Base-by-base conservation (phyloP, 495 filamentous ascomycete genomes). In the Aspergillus sparsus region DNA sequence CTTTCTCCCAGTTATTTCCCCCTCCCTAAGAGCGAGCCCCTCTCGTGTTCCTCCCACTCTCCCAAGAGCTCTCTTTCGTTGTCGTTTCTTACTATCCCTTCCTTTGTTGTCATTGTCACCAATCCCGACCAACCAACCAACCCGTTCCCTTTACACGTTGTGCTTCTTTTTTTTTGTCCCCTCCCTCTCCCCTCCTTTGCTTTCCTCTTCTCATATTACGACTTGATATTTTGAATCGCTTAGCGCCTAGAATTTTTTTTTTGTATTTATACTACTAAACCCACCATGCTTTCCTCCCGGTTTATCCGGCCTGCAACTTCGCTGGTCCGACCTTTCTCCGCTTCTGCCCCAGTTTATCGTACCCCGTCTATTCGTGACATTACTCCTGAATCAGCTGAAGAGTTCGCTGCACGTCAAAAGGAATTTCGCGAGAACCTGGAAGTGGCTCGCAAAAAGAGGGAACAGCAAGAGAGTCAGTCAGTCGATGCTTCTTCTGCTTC, bases 311-410 rank as follows among this genome's bases (percentile, higher is more conserved):
- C 77, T 62, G 70, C 75, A 68, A 73, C 78, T 45, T 68, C 75
- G 57, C 71, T 85, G 59, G 64, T 82, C 44, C 83, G 89, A 49
- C 74, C 85, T 34, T 85, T 93, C 70, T 79, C 80, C 61, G 83
- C 84, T 45, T 83, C 87, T 42, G 68, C 79, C 39, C 57, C 77
- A 57, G 67, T 74, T 63, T 79, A 81, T 62, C 82, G 83, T 54
- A 74, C 88, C 47, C 94, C 95, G n/a, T 85, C 88, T 32, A 81
- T 98, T 21, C 87, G 89, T 66, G 92, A 98, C 77, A 85, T 98
- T 72, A 86, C 86, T 15, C 83, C 86, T 39, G 80, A 87, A 52
- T 83, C 84, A 46, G 87, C 86, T 42, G 78, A 85, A 36, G 77
- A 82, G 36, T 98, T 97, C 82, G 88, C 88, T 69, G 78, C 83